These are phyloP conservation scores for Seminavis robusta DNA, from an alignment of 108 stramenopile genomes.

Conservation along the genomic window DNA sequence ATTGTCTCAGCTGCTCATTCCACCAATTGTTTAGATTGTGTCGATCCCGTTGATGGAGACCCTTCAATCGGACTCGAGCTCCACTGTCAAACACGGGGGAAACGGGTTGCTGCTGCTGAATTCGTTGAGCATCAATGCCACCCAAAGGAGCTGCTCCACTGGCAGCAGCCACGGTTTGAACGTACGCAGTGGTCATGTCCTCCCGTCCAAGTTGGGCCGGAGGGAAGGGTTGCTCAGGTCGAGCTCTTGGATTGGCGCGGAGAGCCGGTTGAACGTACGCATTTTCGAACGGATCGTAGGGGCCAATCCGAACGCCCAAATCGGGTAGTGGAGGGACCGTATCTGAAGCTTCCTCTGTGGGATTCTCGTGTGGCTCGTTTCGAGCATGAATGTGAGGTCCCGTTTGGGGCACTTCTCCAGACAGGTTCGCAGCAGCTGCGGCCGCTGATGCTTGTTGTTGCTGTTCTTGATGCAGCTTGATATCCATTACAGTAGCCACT, in stretches of 20 bases:
- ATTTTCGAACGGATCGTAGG: constrained; percentile 72
- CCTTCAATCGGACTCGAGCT: constrained; percentile 71
- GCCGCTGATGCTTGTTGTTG: constrained; percentile 16
- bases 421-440: too few relatives aligned
- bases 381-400: too few relatives aligned
- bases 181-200: constrained; percentile 29
- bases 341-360: too few relatives aligned
- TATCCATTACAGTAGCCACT: constrained; percentile 90
- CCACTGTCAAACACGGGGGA: constrained; percentile 54
- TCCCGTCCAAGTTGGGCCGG: constrained; percentile 79
- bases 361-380: too few relatives aligned
- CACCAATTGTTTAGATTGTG: constrained; percentile 74
- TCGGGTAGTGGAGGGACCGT: constrained; percentile 21
- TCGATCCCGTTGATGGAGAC: constrained; percentile 74
- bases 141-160: background rate
- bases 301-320: constrained; percentile 53
- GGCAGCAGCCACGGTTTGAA: background rate
- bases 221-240: constrained; percentile 87
- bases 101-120: too few relatives aligned
- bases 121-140: background rate
- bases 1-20: constrained; percentile 65
- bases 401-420: too few relatives aligned
- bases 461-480: constrained; percentile 60
- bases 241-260: constrained; percentile 71
- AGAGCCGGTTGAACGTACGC: constrained; percentile 84